phyloP scores from a whole-genome alignment of 2,329 filamentous ascomycete genomes.

The Pestalotiopsis sp. region DNA sequence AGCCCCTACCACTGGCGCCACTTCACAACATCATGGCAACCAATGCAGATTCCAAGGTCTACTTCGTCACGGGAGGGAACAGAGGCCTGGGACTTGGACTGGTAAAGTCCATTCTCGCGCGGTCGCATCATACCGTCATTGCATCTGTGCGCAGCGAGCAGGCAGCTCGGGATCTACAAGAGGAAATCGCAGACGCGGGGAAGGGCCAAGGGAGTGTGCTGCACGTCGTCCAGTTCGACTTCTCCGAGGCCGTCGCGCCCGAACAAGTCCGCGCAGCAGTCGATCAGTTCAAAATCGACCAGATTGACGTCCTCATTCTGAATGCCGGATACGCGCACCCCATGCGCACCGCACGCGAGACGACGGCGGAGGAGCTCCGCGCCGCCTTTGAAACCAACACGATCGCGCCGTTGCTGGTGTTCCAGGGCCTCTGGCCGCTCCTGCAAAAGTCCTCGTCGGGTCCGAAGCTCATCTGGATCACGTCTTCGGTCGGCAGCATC shows the following conservation, averaged over 20 bases:
- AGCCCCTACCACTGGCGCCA: not conserved
- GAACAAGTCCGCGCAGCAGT: slow-evolving; percentile 32
- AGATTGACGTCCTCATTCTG: slow-evolving; percentile 54
- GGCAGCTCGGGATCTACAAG: slow-evolving; percentile 18
- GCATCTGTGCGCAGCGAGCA: slow-evolving; percentile 37
- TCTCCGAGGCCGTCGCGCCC: slow-evolving; percentile 26
- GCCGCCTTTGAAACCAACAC: slow-evolving; percentile 47
- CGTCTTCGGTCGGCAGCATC: slow-evolving; percentile 38
- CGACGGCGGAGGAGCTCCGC: slow-evolving; percentile 35
- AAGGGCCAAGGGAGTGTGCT: slow-evolving; percentile 32
- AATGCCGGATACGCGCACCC: slow-evolving; percentile 47
- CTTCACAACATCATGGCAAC: not conserved
- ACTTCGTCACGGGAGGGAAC: slow-evolving; percentile 43
- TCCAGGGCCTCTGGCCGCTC: slow-evolving; percentile 38
- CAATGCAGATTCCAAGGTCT: slow-evolving; percentile 22
- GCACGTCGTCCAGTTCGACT: slow-evolving; percentile 40
- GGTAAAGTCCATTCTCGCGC: slow-evolving; percentile 40
- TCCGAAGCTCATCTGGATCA: slow-evolving; percentile 39
- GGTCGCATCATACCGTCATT: slow-evolving; percentile 54
- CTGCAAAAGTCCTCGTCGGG: slow-evolving; percentile 21
- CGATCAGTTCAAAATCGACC: slow-evolving; percentile 30
- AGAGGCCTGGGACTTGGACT: slow-evolving; percentile 43
- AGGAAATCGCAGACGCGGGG: slow-evolving; percentile 22
- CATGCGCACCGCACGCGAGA: slow-evolving; percentile 31
- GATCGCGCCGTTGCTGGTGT: slow-evolving; percentile 37